Conservation (phyloP, 768 basidiomycete genomes). For the Pholiota conissans region DNA sequence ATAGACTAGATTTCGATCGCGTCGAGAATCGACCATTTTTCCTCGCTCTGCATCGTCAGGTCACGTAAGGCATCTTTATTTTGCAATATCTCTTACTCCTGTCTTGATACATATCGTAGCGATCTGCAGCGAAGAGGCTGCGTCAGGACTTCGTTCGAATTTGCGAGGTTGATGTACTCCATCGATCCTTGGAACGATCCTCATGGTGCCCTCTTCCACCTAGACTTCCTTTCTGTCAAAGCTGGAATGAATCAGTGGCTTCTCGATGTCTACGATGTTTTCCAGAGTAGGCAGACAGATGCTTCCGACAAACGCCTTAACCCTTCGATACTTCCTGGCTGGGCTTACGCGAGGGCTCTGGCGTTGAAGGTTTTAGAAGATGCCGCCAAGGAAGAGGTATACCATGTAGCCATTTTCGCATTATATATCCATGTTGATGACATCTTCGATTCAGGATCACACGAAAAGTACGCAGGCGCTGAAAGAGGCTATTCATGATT, state of each 20-base stretch:
- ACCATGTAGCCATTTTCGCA: too few species aligned
- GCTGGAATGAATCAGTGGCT: constrained; percentile 82
- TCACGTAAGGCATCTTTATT: constrained; percentile 57
- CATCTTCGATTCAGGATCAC: too few species aligned
- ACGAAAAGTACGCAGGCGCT: constrained; percentile 67
- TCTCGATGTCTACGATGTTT: constrained; percentile 60
- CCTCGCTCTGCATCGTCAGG: constrained; percentile 81
- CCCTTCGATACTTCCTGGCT: constrained; percentile 72
- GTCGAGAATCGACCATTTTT: constrained; percentile 95
- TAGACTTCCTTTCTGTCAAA: constrained; percentile 87
- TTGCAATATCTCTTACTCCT: neutral
- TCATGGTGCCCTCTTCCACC: constrained; percentile 78
- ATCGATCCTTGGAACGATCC: constrained; percentile 90
- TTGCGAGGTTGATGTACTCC: constrained; percentile 79
- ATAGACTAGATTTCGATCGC: constrained; percentile 84
- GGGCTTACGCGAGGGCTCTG: constrained; percentile 71
- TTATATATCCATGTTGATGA: too few species aligned
- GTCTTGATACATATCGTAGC: constrained; percentile 34
- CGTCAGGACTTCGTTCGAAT: constrained; percentile 88
- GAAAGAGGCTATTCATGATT: constrained; percentile 69
- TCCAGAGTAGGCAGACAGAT: constrained; percentile 30
- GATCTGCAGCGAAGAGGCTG: constrained; percentile 90
- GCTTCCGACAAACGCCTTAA: constrained; percentile 36
- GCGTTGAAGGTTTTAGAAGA: constrained; percentile 57
- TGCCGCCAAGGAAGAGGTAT: constrained; percentile 39